These are phyloP conservation scores for Hydnomerulius pinastri DNA, from an alignment of 768 basidiomycete genomes.

Conservation along the genomic window DNA sequence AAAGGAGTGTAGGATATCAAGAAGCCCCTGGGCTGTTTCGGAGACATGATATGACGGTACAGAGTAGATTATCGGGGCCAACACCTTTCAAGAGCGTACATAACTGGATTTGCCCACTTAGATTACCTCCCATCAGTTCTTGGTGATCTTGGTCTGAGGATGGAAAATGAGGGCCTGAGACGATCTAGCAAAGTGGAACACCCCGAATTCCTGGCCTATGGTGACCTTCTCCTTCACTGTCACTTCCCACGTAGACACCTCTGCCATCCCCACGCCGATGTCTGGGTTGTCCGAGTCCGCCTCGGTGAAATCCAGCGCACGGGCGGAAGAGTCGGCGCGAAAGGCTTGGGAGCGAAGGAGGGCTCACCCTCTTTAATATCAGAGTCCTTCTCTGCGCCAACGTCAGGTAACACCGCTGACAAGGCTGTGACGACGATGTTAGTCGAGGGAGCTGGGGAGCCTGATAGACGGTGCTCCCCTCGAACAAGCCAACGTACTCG, in stretches of 20 bases:
- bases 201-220: constrained; percentile 55
- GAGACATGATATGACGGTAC: no score
- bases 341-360: constrained; percentile 39
- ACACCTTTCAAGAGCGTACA: no score
- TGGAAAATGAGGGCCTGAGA: constrained; percentile 46
- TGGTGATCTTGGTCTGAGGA: constrained; percentile 13
- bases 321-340: constrained; percentile 46
- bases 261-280: constrained; percentile 64
- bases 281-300: constrained; percentile 46
- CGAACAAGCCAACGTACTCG: constrained; percentile 38
- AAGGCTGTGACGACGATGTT: constrained; percentile 66
- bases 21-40: no score
- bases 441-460: constrained; percentile 53
- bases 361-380: constrained; percentile 8
- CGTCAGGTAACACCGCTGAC: constrained; percentile 39
- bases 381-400: background rate
- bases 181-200: constrained; percentile 67
- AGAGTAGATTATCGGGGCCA: no score
- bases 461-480: constrained; percentile 55
- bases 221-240: constrained; percentile 45
- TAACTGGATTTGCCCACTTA: no score
- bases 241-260: constrained; percentile 59
- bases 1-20: no score
- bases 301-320: constrained; percentile 56
- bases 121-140: no score